phyloP scores from a whole-genome alignment of 148 eudicot genomes.

The Hydrangea macrophylla region DNA sequence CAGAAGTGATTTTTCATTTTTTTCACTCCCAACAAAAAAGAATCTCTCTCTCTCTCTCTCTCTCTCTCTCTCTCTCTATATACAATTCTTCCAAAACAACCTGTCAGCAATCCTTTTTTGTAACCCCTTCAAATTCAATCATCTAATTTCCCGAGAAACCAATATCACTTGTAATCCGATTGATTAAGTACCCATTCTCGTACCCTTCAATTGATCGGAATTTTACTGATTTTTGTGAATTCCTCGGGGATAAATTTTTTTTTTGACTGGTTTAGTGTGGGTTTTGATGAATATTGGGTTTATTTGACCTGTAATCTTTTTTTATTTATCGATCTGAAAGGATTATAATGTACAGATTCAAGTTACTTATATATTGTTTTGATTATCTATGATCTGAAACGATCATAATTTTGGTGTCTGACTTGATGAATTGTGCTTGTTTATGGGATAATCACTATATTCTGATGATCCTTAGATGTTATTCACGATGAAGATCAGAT shows the following conservation, averaged over 20 bases:
- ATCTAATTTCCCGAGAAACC: slow-evolving; percentile 8
- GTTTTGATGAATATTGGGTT: slow-evolving; percentile 30
- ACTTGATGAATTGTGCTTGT: slow-evolving; percentile 7
- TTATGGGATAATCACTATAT: too few relatives aligned
- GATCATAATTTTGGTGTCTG: not conserved
- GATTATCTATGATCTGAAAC: slow-evolving; percentile 13
- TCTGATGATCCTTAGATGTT: slow-evolving; percentile 12
- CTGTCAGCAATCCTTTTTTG: slow-evolving; percentile 14
- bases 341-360: slow-evolving; percentile 38
- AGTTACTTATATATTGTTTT: slow-evolving; percentile 15
- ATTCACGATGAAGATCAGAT: too few relatives aligned
- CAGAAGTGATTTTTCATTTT: too few relatives aligned
- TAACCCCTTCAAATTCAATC: not conserved
- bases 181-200: slow-evolving; percentile 25
- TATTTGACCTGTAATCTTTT: slow-evolving; percentile 32
- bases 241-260: slow-evolving; percentile 7
- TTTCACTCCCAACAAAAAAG: slow-evolving; percentile 16
- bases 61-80: too few relatives aligned
- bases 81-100: slow-evolving; percentile 6
- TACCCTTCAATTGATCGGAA: slow-evolving; percentile 21
- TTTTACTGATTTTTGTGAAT: slow-evolving; percentile 16
- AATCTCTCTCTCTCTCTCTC: too few relatives aligned
- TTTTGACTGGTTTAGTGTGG: slow-evolving; percentile 27
- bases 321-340: slow-evolving; percentile 37
- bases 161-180: not conserved